Conservation (phyloP, 495 filamentous ascomycete species). For the Xylaria curta region DNA sequence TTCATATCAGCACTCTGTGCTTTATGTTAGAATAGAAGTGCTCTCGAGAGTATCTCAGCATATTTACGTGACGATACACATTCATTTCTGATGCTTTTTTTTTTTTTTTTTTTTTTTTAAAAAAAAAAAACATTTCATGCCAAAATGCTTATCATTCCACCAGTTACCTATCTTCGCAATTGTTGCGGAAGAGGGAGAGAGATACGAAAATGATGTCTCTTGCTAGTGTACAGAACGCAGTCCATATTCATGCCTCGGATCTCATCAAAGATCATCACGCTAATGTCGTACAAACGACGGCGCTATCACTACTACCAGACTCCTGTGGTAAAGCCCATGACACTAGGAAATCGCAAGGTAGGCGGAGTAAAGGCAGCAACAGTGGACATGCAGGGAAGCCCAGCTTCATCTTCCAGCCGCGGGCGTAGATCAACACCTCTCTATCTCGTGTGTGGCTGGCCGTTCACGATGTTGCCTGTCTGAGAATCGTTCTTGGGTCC, state of each 20-base stretch:
- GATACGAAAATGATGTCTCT: not conserved
- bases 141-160: not conserved
- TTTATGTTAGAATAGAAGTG: not conserved
- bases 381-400: not conserved
- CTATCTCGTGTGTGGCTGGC: conserved; percentile 36
- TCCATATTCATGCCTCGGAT: not conserved
- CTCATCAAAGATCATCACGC: conserved; percentile 12
- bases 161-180: conserved; percentile 1
- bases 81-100: not conserved
- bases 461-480: conserved; percentile 36
- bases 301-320: not conserved
- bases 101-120: no score
- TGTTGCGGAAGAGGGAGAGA: conserved; percentile 27
- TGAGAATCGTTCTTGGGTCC: conserved; percentile 51
- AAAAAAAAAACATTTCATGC: no score
- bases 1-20: no score
- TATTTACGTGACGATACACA: not conserved
- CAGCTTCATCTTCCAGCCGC: not conserved
- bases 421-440: not conserved
- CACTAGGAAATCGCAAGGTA: not conserved
- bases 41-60: no score
- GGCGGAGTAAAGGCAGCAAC: not conserved
- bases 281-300: not conserved
- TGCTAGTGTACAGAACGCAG: conserved; percentile 16
- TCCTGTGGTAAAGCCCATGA: not conserved